A percentile compares a stretch with the other conserved stretches of the same genome.
These are phyloP conservation scores for Globisporangium recalcitrans DNA, from an alignment of 352 stramenopile species.

Conservation along the genomic window DNA sequence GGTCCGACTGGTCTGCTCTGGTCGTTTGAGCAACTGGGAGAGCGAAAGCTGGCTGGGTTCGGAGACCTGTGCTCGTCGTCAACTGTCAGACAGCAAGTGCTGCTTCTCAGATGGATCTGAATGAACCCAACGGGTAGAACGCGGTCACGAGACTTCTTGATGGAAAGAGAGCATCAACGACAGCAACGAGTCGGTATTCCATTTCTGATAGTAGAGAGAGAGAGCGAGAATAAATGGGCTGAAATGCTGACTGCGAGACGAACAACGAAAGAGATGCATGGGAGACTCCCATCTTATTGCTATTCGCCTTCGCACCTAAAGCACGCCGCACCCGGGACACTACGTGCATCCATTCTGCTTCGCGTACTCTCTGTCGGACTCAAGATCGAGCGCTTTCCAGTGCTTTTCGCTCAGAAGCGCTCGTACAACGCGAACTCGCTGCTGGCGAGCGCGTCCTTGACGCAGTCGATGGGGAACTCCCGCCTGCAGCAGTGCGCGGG, in stretches of 20 bases:
- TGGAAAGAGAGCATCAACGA: background rate
- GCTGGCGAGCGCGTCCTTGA: background rate
- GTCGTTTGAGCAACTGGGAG: background rate
- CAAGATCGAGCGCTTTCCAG: slow-evolving; percentile 25
- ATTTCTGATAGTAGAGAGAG: too few species aligned
- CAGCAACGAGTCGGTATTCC: too few species aligned
- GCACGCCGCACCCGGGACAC: slow-evolving; percentile 61
- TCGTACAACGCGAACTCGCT: slow-evolving; percentile 6
- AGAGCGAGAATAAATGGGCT: too few species aligned
- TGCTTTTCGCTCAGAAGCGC: slow-evolving; percentile 12
- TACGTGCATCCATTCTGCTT: slow-evolving; percentile 31
- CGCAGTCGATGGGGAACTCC: slow-evolving; percentile 11
- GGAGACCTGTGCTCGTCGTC: background rate
- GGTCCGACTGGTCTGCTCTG: background rate
- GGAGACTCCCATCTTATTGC: background rate
- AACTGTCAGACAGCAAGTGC: slow-evolving; percentile 9
- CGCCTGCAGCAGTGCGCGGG: slow-evolving; percentile 7
- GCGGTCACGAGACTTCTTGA: background rate
- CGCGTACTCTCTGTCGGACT: slow-evolving; percentile 61
- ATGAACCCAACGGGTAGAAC: background rate
- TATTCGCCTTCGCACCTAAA: background rate
- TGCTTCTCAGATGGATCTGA: background rate
- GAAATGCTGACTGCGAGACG: too few species aligned
- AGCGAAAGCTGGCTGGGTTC: background rate
- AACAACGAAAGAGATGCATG: too few species aligned